Evolutionary conservation across 768 basidiomycete species (phyloP), one percentile per base, ranked within the genome.

Genomic region (Royoungia palumana): DNA sequence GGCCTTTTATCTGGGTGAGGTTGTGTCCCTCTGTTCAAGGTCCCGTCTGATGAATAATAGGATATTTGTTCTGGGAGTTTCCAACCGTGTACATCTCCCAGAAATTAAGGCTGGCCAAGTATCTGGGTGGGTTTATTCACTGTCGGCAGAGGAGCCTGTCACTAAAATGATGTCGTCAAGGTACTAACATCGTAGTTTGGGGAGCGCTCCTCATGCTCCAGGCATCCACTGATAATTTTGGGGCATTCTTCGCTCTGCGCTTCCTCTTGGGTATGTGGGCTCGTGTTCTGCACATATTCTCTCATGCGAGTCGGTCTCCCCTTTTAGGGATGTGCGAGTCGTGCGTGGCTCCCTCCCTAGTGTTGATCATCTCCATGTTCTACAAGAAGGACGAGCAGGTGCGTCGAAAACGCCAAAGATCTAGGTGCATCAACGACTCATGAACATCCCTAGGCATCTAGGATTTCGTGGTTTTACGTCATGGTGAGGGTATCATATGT

Each of bases 371-470:
- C 35, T 77, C 80, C 10, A 81, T 83, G 77, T 85, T 83, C 59
- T 85, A 83, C 67, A 81, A 79, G 70, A 84, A 83, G 65, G 70
- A 81, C 43, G 83, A 84, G 55, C 82, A 85, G 70, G 77, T 73
- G 38, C 27, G 56, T 8, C 16, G 38, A 16, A 6, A 6, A 17
- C 30, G 16, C 8, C 20, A 5, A 17, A n/a, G 5, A 5, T 16
- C 25, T 19, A 35, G 13, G 14, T 8, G 38, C 25, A 20, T 25
- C 32, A 16, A 25, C 28, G 19, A 41, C 51, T 63, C 17, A 60
- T 10, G 20, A 32, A 24, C 4, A 4, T 20, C 17, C 34, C 19
- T 46, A 82, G 76, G 81, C 79, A 0, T 73, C 69, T 16, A 73
- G 82, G 7, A 78, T 85, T 16, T 76, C 79, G 5, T 82, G 77